Evolutionary conservation across 371 early-diverging fungal genomes (phyloP).

Genomic region (Apophysomyces ossiformis): DNA sequence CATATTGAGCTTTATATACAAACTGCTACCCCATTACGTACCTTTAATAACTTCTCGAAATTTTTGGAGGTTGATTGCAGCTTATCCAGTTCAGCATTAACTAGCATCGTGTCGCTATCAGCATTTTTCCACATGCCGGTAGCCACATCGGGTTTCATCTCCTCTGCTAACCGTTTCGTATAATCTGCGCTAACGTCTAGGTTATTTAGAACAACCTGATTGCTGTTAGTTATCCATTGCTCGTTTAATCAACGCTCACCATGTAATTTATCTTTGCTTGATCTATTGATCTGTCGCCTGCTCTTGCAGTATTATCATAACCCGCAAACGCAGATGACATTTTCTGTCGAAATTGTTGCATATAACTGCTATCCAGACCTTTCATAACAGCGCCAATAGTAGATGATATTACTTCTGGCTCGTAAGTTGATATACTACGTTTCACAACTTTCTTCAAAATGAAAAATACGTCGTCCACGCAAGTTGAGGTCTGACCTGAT

Average conservation of each 20-base stretch:
- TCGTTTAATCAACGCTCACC: conserved; percentile 34
- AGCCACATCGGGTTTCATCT: conserved; percentile 61
- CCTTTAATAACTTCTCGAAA: conserved; percentile 69
- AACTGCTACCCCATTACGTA: conserved; percentile 22
- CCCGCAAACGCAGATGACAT: conserved; percentile 61
- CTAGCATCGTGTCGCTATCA: conserved; percentile 57
- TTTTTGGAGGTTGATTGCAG: conserved; percentile 62
- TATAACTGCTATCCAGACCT: conserved; percentile 69
- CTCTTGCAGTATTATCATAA: conserved; percentile 39
- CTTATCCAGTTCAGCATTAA: conserved; percentile 48
- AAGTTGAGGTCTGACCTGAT: conserved; percentile 66
- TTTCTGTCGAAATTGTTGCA: conserved; percentile 64
- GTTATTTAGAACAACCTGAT: conserved; percentile 76
- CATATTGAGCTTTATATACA: conserved; percentile 4
- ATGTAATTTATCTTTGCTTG: conserved; percentile 67
- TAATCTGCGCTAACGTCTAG: conserved; percentile 82
- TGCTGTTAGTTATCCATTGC: not conserved
- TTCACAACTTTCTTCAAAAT: conserved; percentile 79
- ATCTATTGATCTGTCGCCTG: conserved; percentile 33
- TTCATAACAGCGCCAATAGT: conserved; percentile 66
- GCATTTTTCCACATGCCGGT: conserved; percentile 45
- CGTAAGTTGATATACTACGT: conserved; percentile 75
- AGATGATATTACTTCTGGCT: conserved; percentile 66
- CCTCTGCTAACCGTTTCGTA: conserved; percentile 66
- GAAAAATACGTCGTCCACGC: conserved; percentile 93